Evolutionary conservation across 768 basidiomycete genomes (phyloP), one percentile per base, ranked within the genome.

Genomic region (Lentinula boryana): DNA sequence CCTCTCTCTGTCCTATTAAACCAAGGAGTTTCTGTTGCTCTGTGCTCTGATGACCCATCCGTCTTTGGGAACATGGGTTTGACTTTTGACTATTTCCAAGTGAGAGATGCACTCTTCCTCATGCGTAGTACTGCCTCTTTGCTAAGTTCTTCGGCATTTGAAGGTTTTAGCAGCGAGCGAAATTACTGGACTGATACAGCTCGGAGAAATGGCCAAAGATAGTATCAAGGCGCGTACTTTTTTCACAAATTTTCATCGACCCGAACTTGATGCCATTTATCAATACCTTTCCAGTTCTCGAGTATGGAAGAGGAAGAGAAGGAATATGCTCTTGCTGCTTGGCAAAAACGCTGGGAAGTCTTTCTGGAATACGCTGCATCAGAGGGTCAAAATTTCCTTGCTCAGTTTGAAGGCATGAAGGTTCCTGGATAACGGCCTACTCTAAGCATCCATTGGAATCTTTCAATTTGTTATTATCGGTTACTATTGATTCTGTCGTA

Each of bases 11-110:
- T 81, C n/a, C 67, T 90, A 40, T 68, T 92, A 53, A 91, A 88
- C 69, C 77, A 89, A 62, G 88, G 89, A 1, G 79, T 91, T 7
- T 85, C 86, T 2, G 85, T 92, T 6, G 84, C 82, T 0, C 77
- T 92, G 3, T 83, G 80, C 66, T 89, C 86, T 5, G 91, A 92
- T 66, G 90, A 92, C 66, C 91, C 91, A 3, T 76, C 88, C 0
- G 78, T 86, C 23, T 92, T 93, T 65, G 87, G 88, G 13, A 89
- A 88, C 64, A 84, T 87, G 82, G 89, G 89, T 0, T 75, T 92
- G 5, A 85, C 87, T 0, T 92, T 82, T 67, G 90, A 92, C 71
- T 91, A 85, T 69, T 92, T 80, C 70, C 90, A 91, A 76, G 88
- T 84, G 64, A 62, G 68, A 21, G 33, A 1, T 32, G 2, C n/a